phyloP scores from a whole-genome alignment of 192 early-diverging fungal genomes.

The Obelidium mucronatum region DNA sequence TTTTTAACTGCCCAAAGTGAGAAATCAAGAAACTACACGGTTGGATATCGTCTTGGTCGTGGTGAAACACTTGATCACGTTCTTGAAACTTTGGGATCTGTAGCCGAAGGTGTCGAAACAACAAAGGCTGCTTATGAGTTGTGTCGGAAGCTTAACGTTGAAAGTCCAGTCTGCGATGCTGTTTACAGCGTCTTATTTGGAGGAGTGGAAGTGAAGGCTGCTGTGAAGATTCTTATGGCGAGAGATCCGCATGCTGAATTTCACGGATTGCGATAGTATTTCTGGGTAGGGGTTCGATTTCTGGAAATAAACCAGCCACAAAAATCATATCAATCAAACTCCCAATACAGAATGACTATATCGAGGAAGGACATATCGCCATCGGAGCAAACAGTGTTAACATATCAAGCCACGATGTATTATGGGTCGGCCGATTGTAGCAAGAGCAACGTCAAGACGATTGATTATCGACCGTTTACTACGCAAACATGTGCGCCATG shows the following conservation, averaged over 20 bases:
- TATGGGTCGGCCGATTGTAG: too few relatives aligned
- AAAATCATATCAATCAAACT: too few relatives aligned
- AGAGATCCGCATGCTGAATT: conserved; percentile 51
- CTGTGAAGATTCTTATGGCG: conserved; percentile 44
- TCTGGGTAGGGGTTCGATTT: too few relatives aligned
- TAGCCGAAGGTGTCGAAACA: conserved; percentile 60
- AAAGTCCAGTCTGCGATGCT: conserved; percentile 50
- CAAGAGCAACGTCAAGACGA: too few relatives aligned
- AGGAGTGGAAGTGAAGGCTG: conserved; percentile 40
- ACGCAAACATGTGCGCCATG: too few relatives aligned
- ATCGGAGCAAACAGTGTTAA: too few relatives aligned
- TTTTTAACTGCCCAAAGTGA: conserved; percentile 56
- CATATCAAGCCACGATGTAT: too few relatives aligned
- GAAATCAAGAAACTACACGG: conserved; percentile 63
- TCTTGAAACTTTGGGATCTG: conserved; percentile 51
- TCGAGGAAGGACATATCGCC: too few relatives aligned
- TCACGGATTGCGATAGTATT: conserved; percentile 46
- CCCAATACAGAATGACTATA: too few relatives aligned
- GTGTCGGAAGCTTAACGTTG: conserved; percentile 47
- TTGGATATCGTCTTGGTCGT: conserved; percentile 56
- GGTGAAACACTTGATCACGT: conserved; percentile 57
- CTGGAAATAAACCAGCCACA: too few relatives aligned
- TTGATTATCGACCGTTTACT: too few relatives aligned
- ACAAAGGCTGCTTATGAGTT: conserved; percentile 56
- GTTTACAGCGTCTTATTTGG: conserved; percentile 51